A percentile compares a stretch with the other conserved stretches of the same genome.
phyloP scores from a whole-genome alignment of 352 stramenopile genomes.

The Globisporangium yorkense region DNA sequence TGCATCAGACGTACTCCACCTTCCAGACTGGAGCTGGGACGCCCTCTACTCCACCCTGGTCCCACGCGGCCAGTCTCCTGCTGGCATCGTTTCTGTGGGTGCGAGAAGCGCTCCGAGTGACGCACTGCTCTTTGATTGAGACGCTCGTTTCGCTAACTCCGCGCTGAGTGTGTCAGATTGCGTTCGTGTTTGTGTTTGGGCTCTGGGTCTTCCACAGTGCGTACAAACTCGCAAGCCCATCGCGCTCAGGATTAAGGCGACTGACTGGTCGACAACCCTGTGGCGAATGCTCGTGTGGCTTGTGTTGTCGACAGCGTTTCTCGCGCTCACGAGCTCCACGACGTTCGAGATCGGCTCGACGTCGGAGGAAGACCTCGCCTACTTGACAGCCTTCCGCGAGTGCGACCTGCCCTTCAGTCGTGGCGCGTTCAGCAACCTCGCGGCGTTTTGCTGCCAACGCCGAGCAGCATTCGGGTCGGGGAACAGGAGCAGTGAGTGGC shows the following conservation, averaged over 20 bases:
- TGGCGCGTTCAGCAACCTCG: conserved; percentile 32
- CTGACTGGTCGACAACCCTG: background rate
- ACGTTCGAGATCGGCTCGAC: conserved; percentile 67
- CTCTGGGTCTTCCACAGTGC: conserved; percentile 34
- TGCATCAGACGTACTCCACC: background rate
- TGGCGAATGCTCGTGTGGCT: background rate
- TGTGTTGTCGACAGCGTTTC: conserved; percentile 19
- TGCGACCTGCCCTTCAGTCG: conserved; percentile 72
- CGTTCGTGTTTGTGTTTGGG: conserved; percentile 16
- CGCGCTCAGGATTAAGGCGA: no score
- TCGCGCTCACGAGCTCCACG: conserved; percentile 55
- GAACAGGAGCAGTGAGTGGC: conserved; percentile 11
- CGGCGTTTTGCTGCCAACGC: conserved; percentile 28
- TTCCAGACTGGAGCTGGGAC: background rate
- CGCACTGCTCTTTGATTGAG: background rate
- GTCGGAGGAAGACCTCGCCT: conserved; percentile 39
- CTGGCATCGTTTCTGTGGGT: background rate
- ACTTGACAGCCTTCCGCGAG: conserved; percentile 49
- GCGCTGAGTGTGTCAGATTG: background rate
- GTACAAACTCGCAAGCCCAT: background rate
- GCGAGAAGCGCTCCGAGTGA: background rate
- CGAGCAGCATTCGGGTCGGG: background rate
- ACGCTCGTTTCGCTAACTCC: background rate
- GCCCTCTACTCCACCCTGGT: background rate
- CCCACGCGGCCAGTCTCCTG: background rate